Conservation (phyloP, 139 green algal genomes). For the Spirogloea muscicola region DNA sequence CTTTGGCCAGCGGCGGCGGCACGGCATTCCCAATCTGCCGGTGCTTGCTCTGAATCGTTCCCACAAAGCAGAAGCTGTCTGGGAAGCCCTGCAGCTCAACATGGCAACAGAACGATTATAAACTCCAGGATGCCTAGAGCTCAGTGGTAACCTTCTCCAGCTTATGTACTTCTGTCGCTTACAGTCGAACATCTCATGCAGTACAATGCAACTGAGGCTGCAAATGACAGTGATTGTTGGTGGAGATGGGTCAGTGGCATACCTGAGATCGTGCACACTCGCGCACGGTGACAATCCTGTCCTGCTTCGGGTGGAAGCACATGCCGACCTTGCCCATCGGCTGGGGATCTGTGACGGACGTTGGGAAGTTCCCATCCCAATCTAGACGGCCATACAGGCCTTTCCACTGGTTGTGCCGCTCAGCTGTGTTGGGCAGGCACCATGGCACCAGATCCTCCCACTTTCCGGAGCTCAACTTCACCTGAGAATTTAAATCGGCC, state of each 20-base stretch:
- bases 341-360: slow-evolving; percentile 91
- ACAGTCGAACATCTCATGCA: too few relatives aligned
- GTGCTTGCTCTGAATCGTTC: slow-evolving; percentile 50
- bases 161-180: too few relatives aligned
- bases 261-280: slow-evolving; percentile 93
- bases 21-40: slow-evolving; percentile 57
- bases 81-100: slow-evolving; percentile 49
- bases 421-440: slow-evolving; percentile 93
- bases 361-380: slow-evolving; percentile 92
- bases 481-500: too few relatives aligned
- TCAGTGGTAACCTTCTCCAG: too few relatives aligned
- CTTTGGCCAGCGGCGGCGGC: slow-evolving; percentile 43
- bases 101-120: not conserved
- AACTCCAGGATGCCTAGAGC: too few relatives aligned
- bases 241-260: too few relatives aligned
- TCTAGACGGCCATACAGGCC: slow-evolving; percentile 92
- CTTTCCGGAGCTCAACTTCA: slow-evolving; percentile 52
- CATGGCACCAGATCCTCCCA: slow-evolving; percentile 84
- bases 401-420: slow-evolving; percentile 92
- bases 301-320: slow-evolving; percentile 93
- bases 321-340: slow-evolving; percentile 97
- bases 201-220: too few relatives aligned
- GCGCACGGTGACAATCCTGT: slow-evolving; percentile 90
- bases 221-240: too few relatives aligned
- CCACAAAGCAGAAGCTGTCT: slow-evolving; percentile 47